Evolutionary conservation across 2,329 filamentous ascomycete genomes (phyloP).

Genomic region (Thielaviopsis ethacetica): DNA sequence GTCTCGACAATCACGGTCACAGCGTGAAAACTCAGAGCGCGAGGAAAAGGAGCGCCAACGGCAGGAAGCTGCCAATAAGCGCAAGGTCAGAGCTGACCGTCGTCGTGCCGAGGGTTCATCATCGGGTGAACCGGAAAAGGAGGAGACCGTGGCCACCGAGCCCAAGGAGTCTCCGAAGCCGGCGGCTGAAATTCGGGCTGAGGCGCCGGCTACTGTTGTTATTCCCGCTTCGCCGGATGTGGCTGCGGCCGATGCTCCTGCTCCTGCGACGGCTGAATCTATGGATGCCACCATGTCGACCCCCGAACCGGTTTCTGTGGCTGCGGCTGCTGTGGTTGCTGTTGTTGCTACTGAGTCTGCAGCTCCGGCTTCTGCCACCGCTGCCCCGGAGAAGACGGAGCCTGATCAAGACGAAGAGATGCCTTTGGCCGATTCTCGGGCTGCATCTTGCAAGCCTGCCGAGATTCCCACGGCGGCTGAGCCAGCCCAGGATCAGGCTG

Average conservation of each 20-base stretch:
- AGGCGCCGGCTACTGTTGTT: not conserved
- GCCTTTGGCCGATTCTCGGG: constrained; percentile 28
- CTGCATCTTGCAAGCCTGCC: constrained; percentile 1
- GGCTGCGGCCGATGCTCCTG: not conserved
- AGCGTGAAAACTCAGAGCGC: constrained; percentile 47
- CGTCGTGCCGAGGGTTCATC: constrained; percentile 61
- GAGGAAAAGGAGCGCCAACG: constrained; percentile 62
- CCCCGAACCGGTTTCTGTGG: not conserved
- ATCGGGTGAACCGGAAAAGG: constrained; percentile 15
- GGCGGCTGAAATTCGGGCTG: not conserved
- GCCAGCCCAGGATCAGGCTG: not conserved
- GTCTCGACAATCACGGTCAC: constrained; percentile 40
- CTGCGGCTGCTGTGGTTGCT: not conserved
- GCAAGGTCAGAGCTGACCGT: constrained; percentile 68
- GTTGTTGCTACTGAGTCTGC: not conserved
- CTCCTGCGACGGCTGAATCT: not conserved
- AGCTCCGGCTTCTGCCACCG: not conserved
- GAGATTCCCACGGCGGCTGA: not conserved
- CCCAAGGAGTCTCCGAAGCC: constrained; percentile 6
- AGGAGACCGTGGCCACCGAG: constrained; percentile 18
- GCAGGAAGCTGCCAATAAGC: constrained; percentile 58
- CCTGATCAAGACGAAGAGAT: constrained; percentile 37
- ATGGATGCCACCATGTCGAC: not conserved
- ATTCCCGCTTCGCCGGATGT: not conserved
- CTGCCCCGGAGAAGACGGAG: not conserved